Evolutionary conservation across 805 yeast genomes (phyloP).

Genomic region (Ogataea minuta): DNA sequence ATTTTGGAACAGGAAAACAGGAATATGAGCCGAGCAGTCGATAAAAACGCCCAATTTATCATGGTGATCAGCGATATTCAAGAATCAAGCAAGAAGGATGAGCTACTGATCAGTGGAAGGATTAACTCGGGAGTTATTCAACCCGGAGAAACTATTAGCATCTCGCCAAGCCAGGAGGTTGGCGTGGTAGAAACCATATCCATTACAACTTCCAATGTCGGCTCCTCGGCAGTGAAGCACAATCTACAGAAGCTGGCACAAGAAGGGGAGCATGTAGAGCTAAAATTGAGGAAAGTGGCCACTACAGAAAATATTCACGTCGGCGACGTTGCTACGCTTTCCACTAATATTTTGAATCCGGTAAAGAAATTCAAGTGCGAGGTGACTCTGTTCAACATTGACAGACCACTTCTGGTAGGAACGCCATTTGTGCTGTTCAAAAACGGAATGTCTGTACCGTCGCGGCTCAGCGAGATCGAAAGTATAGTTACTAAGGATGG

Average conservation of each 20-base stretch:
- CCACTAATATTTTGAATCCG: slow-evolving; percentile 36
- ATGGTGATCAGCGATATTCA: slow-evolving; percentile 64
- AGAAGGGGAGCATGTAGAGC: slow-evolving; percentile 54
- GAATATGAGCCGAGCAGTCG: slow-evolving; percentile 13
- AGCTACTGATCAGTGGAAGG: slow-evolving; percentile 60
- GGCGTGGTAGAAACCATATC: slow-evolving; percentile 41
- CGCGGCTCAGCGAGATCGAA: slow-evolving; percentile 52
- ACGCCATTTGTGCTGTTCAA: slow-evolving; percentile 75
- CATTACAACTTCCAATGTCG: slow-evolving; percentile 28
- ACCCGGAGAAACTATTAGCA: slow-evolving; percentile 61
- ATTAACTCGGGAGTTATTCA: slow-evolving; percentile 67
- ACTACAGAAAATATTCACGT: slow-evolving; percentile 47
- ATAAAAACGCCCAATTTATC: slow-evolving; percentile 43
- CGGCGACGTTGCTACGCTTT: slow-evolving; percentile 60
- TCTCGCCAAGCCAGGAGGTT: slow-evolving; percentile 50
- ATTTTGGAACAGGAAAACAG: slow-evolving; percentile 37
- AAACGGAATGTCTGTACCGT: slow-evolving; percentile 71
- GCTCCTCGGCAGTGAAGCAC: slow-evolving; percentile 20
- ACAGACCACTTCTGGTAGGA: slow-evolving; percentile 75
- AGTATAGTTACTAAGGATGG: slow-evolving; percentile 33
- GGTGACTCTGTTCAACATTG: slow-evolving; percentile 61
- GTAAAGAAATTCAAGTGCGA: slow-evolving; percentile 52
- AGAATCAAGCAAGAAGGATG: slow-evolving; percentile 44
- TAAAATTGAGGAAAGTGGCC: slow-evolving; percentile 40
- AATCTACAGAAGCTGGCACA: slow-evolving; percentile 37